Conservation (phyloP, 495 filamentous ascomycete species). For the Umbilicaria muhlenbergii region DNA sequence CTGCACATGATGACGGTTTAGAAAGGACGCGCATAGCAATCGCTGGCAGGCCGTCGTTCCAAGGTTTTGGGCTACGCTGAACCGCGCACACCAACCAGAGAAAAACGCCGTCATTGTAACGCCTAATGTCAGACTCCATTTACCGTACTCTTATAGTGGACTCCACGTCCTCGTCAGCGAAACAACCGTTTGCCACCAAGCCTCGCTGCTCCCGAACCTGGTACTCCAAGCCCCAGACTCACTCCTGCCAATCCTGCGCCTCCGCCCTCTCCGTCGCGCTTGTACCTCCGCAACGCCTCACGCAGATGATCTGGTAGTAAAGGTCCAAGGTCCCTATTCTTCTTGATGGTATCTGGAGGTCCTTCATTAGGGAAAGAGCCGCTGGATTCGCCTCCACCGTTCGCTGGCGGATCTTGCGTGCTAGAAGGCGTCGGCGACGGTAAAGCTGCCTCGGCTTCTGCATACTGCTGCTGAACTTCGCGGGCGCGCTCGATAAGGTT, state of each 20-base stretch:
- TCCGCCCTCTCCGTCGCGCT: constrained; percentile 46
- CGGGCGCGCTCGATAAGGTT: constrained; percentile 69
- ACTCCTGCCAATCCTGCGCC: constrained; percentile 59
- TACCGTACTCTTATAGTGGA: no score
- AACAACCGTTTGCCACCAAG: constrained; percentile 51
- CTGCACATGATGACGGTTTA: no score
- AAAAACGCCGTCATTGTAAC: no score
- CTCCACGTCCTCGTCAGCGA: constrained; percentile 23
- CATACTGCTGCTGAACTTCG: constrained; percentile 66
- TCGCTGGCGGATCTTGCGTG: not conserved
- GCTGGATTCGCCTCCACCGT: constrained; percentile 16
- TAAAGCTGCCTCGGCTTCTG: constrained; percentile 30
- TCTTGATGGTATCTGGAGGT: not conserved
- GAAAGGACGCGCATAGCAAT: no score
- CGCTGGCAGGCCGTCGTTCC: no score
- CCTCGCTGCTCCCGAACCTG: constrained; percentile 43
- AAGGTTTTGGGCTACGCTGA: no score
- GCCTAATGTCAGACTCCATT: no score
- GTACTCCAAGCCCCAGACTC: constrained; percentile 50
- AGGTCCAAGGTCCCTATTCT: constrained; percentile 45
- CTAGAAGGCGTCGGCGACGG: constrained; percentile 18
- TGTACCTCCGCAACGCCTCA: constrained; percentile 61
- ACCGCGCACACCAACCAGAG: no score
- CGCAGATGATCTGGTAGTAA: constrained; percentile 69
- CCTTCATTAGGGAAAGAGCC: constrained; percentile 7